Evolutionary conservation across 192 early-diverging fungal species (phyloP).

Genomic region (Lobosporangium transversale): DNA sequence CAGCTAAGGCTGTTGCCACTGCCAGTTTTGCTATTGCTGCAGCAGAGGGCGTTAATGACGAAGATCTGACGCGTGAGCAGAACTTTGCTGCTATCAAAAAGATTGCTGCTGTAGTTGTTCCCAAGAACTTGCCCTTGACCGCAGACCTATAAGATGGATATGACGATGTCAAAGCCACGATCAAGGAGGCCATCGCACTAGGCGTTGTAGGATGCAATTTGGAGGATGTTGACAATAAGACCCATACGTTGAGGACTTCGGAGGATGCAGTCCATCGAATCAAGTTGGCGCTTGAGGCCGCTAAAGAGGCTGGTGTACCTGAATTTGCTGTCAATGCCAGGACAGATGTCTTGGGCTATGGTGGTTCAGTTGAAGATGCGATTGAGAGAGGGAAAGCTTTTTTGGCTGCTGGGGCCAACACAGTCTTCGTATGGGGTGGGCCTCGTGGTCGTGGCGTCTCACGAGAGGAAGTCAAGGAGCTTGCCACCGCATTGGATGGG

Average conservation of each 20-base stretch:
- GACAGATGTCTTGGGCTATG: constrained; percentile 38
- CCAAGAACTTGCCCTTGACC: constrained; percentile 15
- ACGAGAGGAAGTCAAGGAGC: constrained; percentile 19
- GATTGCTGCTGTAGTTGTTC: constrained; percentile 29
- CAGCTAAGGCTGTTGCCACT: constrained; percentile 50
- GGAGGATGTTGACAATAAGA: constrained; percentile 29
- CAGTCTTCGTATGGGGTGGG: constrained; percentile 57
- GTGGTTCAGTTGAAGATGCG: constrained; percentile 49
- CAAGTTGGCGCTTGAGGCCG: constrained; percentile 34
- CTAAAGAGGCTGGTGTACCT: constrained; percentile 46
- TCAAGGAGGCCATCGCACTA: constrained; percentile 15
- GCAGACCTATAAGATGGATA: constrained; percentile 57
- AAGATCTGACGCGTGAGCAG: constrained; percentile 48
- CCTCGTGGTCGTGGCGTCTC: constrained; percentile 24
- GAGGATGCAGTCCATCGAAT: constrained; percentile 40
- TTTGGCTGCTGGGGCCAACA: constrained; percentile 51
- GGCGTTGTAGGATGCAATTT: constrained; percentile 36
- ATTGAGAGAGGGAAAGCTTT: constrained; percentile 54
- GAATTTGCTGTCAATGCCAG: constrained; percentile 61
- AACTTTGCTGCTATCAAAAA: constrained; percentile 43
- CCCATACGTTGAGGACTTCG: constrained; percentile 19
- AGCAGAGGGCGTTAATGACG: constrained; percentile 46
- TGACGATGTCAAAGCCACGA: constrained; percentile 39
- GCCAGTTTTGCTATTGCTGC: constrained; percentile 55
- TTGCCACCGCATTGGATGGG: constrained; percentile 23